Evolutionary conservation across 2,329 filamentous ascomycete genomes (phyloP), one percentile per base, ranked within the genome.

Genomic region (Cladosporium oxysporum): DNA sequence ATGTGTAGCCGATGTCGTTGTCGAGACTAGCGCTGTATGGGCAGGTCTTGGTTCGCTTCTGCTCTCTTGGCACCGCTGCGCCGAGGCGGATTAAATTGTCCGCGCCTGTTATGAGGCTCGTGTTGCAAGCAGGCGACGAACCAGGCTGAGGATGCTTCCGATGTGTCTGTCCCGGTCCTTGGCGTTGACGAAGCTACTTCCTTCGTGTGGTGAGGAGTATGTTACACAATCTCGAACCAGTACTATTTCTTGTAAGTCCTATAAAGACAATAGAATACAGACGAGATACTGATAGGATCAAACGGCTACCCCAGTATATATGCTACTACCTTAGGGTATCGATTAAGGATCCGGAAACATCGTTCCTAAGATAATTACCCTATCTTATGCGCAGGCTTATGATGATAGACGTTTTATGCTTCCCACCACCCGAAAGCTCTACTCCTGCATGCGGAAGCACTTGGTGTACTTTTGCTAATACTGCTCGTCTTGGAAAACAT

Each of bases 41-140:
- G 41, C 21, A 23, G n/a, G 55, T 58, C 55, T 58, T 58, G 55
- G 33, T 23, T 35, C 55, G 55, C 55, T 58, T 58, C 55, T 35
- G 29, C 31, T 14, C 2, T 18, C 55, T 58, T 58, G 55, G 55
- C 55, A 26, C 33, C 1, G 55, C 55, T 11, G 55, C 31, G 55
- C 55, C 55, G 31, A 37, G 55, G 23, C 33, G 55, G 33, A 47
- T 47, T 47, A 47, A 8, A 47, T 47, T 47, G 41, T 47, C 41
- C 41, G 41, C 8, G 41, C 41, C n/a, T 47, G 41, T 47, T 21
- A 5, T n/a, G 6, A 47, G 41, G n/a, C 41, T 47, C 41, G 41
- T 23, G 4, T 47, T 47, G 41, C n/a, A 47, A 47, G 33, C 33
- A 35, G 11, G 33, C 33, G 33, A 35, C 33, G 33, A 35, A 35